Base-by-base conservation (phyloP, 2,329 filamentous ascomycete species). In the Neoascochyta sp. region DNA sequence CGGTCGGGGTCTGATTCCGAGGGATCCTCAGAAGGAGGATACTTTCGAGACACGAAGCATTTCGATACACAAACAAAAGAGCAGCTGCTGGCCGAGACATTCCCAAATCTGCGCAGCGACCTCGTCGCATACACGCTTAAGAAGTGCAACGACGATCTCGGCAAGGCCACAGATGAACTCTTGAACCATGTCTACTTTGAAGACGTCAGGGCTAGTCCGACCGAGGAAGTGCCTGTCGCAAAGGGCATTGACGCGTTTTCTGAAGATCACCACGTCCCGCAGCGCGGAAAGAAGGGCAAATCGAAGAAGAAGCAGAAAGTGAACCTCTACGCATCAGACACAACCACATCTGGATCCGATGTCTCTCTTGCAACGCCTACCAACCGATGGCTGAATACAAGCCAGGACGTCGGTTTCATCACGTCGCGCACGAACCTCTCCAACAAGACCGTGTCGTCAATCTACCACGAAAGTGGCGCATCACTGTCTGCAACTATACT, bases 241-340 rank as follows among this genome's bases (percentile, higher is more conserved):
- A 90, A 84, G 54, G 86, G 88, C 0, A 70, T 95, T n/a, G 87
- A 95, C 35, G 87, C 77, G 0, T 95, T 95, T 54, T 79, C 77
- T 13, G 71, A 77, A 21, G 72, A 73, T 0, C 72, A 78, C 10
- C 63, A 70, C 10, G 59, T 64, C 1, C 57, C 58, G 1, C 52
- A 54, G 5, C 54, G 57, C 9, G 58, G 62, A 29, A 60, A 64
- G 51, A 65, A 67, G 36, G 58, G 64, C 12, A 71, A 68, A 39
- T 57, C 57, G 6, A 76, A 68, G 42, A 52, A 41, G 32, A 64
- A 61, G 29, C 38, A 65, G 43, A 58, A 39, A 16, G 7, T 41
- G 2, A 31, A 39, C 7, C 30, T 56, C n/a, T 49, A 58, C 33
- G 9, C 39, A 32, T 41, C 32, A 13, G 32, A 44, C 7, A 34